Conservation (phyloP, 202 grass and related monocot genomes). For the Zizania palustris region DNA sequence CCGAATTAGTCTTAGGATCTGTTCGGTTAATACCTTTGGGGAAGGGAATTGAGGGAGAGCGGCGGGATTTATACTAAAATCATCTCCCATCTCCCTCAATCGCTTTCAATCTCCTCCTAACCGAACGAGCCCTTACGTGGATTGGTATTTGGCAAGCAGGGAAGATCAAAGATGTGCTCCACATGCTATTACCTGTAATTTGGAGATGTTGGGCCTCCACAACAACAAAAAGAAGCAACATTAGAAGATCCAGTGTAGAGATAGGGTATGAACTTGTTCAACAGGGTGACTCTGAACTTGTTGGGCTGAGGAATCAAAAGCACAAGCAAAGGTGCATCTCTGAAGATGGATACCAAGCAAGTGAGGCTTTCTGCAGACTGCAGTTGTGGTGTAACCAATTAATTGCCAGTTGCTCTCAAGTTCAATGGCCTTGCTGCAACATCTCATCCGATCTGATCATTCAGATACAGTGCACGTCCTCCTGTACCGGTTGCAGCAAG, state of each 20-base stretch:
- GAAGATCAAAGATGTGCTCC: background rate
- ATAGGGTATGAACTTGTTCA: no score
- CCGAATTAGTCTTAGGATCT: no score
- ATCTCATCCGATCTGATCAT: slow-evolving; percentile 94
- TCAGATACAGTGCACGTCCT: slow-evolving; percentile 74
- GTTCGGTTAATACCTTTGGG: no score
- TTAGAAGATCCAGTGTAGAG: background rate
- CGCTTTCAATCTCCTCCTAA: no score
- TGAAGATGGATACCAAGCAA: background rate
- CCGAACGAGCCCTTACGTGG: background rate
- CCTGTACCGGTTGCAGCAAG: slow-evolving; percentile 91
- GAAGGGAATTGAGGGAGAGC: no score
- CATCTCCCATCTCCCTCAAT: no score
- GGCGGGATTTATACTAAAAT: no score
- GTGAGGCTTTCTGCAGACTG: background rate
- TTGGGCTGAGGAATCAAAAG: slow-evolving; percentile 51
- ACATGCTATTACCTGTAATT: slow-evolving; percentile 62
- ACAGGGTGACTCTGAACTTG: slow-evolving; percentile 34
- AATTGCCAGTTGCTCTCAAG: slow-evolving; percentile 84
- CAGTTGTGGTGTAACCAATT: slow-evolving; percentile 23
- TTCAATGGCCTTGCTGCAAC: slow-evolving; percentile 91
- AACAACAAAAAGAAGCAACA: background rate
- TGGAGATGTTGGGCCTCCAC: slow-evolving; percentile 72
- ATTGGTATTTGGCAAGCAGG: background rate
- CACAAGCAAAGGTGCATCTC: background rate